Evolutionary conservation across 2,329 filamentous ascomycete species (phyloP), one percentile per base, ranked within the genome.

Genomic region (Verticillium dahliae): DNA sequence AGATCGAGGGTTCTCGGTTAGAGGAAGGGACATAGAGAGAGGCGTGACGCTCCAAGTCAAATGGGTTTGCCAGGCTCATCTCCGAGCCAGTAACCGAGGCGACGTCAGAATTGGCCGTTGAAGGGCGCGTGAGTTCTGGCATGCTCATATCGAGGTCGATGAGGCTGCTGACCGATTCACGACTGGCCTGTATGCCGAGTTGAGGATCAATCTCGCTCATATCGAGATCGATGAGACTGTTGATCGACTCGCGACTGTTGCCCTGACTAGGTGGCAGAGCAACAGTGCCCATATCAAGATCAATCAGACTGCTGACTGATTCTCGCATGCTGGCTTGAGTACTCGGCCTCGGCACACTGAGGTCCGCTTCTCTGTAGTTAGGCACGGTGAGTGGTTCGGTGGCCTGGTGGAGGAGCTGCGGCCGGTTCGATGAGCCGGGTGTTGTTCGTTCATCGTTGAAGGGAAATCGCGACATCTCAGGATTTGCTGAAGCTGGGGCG

Each of bases 11-110:
- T 65, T 85, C 83, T 39, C 84, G 76, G 58, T 74, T 76, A 0
- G 73, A 71, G 4, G 72, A 68, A 4, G 76, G 71, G 13, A 74
- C 75, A 64, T 85, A 85, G 1, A 86, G 73, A 1, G 84, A 86
- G 1, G 83, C 76, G 66, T 87, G 85, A n/a, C 82, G 80, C 69
- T 89, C 86, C 3, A 88, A 76, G 60, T 87, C 84, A 62, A 88
- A 88, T 0, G 85, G 84, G 66, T 85, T 85, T 1, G 76, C 79
- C 13, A 79, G 76, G 33, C 82, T 80, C 37, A 82, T 71, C 61
- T 86, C 82, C 1, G 84, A 85, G 58, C 84, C 85, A 7, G 79
- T 78, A 11, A 86, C 75, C 0, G 83, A 85, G 1, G 71, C 80
- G 13, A 78, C 81, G 63, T 86, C 84, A 1, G 85, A 88, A 69